Conservation (phyloP, 169 alveolate species). For the Cyclospora cayetanensis region DNA sequence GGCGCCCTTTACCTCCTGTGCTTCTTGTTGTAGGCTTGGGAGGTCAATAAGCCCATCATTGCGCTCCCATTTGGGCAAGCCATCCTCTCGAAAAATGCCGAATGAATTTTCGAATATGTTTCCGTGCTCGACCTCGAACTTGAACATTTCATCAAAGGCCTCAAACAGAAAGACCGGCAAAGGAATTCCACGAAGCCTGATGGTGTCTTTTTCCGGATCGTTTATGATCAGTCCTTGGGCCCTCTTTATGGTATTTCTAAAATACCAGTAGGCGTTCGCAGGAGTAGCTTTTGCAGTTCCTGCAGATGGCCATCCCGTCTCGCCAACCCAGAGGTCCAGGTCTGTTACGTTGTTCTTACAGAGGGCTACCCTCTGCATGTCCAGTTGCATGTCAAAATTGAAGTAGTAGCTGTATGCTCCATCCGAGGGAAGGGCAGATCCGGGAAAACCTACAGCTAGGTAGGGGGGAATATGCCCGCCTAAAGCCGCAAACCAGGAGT, state of each 20-base stretch:
- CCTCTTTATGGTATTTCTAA: not conserved
- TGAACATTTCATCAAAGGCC: conserved; percentile 52
- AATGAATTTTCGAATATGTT: conserved; percentile 46
- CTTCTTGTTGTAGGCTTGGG: not conserved
- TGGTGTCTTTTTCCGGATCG: not conserved
- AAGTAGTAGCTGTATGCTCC: conserved; percentile 48
- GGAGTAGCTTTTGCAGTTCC: conserved; percentile 27
- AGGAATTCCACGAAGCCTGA: not conserved
- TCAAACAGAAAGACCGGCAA: conserved; percentile 62
- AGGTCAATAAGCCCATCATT: conserved; percentile 6
- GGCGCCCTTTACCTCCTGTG: too few species aligned
- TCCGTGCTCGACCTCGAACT: conserved; percentile 63
- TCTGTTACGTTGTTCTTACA: conserved; percentile 34
- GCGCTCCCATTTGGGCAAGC: conserved; percentile 34
- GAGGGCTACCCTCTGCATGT: conserved; percentile 63
- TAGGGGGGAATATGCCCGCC: conserved; percentile 49
- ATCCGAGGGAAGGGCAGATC: not conserved
- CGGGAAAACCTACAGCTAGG: conserved; percentile 12
- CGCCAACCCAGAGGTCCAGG: conserved; percentile 63
- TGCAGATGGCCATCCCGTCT: conserved; percentile 64
- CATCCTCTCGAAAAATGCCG: conserved; percentile 46
- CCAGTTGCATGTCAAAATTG: conserved; percentile 64
- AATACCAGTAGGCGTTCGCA: conserved; percentile 10
- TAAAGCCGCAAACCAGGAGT: conserved; percentile 65
- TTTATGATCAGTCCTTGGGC: conserved; percentile 30